Evolutionary conservation across 371 early-diverging fungal genomes (phyloP).

Genomic region (Mortierella sp.): DNA sequence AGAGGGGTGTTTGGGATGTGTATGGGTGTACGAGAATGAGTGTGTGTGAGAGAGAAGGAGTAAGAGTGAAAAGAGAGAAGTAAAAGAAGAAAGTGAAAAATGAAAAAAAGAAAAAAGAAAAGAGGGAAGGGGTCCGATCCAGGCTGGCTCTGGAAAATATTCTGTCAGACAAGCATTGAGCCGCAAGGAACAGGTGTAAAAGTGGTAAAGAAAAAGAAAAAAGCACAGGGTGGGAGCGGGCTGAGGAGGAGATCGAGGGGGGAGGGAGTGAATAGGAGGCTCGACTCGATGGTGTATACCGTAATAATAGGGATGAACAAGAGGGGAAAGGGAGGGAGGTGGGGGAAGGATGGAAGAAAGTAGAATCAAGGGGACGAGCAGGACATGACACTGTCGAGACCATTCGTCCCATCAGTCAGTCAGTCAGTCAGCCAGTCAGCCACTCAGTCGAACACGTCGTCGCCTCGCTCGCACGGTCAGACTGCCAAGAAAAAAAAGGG

Average conservation of each 20-base stretch:
- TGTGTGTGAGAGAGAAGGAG: background rate
- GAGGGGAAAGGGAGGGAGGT: background rate
- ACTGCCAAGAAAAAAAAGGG: no score
- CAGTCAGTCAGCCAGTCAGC: no score
- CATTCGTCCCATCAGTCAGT: no score
- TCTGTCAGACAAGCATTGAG: background rate
- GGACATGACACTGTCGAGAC: no score
- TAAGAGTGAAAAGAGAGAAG: background rate
- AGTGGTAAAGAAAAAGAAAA: background rate
- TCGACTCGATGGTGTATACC: slow-evolving; percentile 12
- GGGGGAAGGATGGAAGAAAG: slow-evolving; percentile 9
- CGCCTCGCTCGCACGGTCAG: no score
- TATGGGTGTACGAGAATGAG: background rate
- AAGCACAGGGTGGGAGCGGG: background rate
- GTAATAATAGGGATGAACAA: slow-evolving; percentile 8
- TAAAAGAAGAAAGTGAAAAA: background rate
- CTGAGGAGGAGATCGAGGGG: slow-evolving; percentile 2
- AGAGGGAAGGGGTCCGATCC: background rate
- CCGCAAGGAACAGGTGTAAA: background rate
- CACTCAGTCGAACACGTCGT: no score
- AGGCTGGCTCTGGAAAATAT: background rate
- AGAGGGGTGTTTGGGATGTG: background rate
- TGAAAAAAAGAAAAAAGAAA: background rate
- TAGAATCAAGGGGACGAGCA: background rate
- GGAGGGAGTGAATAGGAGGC: no score